Evolutionary conservation across 768 basidiomycete genomes (phyloP), one percentile per base, ranked within the genome.

Genomic region (Coprinopsis sp.): DNA sequence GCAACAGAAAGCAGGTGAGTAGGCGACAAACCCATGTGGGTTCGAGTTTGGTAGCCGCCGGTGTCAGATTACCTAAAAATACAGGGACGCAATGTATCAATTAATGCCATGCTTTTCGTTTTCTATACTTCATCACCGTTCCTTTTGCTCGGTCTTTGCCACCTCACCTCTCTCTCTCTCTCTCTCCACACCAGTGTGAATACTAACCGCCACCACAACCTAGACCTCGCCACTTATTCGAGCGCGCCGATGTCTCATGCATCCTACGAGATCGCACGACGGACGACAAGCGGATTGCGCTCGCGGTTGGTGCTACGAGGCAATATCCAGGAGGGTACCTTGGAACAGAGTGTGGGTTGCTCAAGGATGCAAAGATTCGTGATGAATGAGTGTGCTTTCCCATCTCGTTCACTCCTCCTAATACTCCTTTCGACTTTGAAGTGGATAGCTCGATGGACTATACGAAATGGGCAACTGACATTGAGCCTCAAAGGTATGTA

Each of bases 241-340:
- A 81, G 58, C 89, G 89, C 58, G 77, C 87, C 54, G 87, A 91
- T 58, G 81, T 98, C 49, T 87, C 92, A n/a, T 89, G 91, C 24
- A 77, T 98, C 51, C 88, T 96, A 31, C 87, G 96, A n/a, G 93
- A 97, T 8, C 86, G 96, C 61, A 99, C 98, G 67, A 93, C 92
- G 3, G 96, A 99, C 66, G 97, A 98, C 73, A 99, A 98, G 68
- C 89, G 96, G 34, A 90, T 98, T 53, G 96, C 96, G 0, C 84
- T 96, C 21, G 94, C 93, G 1, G 84, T 90, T 30, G 93, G 93
- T 21, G 95, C 91, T 1, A 97, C 92, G 24, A 97, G 96, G 98
- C 60, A 94, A 98, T 63, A 74, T 99, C 28, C 81, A 93, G 18
- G 95, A 95, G 56, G 66, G 81, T 1, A 98, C 58, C 77, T 99